Base-by-base conservation (phyloP, 345 rosid species). In the Dovyalis caffra region DNA sequence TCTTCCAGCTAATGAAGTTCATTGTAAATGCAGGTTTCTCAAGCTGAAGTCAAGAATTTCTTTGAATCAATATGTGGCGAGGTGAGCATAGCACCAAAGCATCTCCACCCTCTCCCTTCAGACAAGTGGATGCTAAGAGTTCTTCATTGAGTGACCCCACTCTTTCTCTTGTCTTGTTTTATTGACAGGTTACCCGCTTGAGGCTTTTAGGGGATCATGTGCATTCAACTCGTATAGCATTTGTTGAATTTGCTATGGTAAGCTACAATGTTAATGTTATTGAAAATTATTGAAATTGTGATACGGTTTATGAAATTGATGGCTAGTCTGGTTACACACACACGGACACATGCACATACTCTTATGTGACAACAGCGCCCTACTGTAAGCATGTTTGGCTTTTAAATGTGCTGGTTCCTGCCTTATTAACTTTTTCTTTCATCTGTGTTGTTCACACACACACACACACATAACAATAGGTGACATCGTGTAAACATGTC, bases 151-250 rank as follows among this genome's bases (percentile, higher is more conserved):
- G 37, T 69, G 65, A 62, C 25, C 2, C 1, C 4, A 35, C 20
- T 57, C 26, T 37, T 56, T 38, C 6, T 68, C 33, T 16, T 64
- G 72, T 37, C 38, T 26, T 40, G 66, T 73, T 34, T 74, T 11
- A 70, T 65, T 49, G 56, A 21, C 78, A 93, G 98, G 98, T 94
- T 62, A 88, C 91, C 76, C 92, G 90, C 64, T 83, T 94, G 85
- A 91, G 95, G 90, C 89, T 94, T 75, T 84, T 90, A 73, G 97
- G 98, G 16, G 97, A 91, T 82, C 84, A 90, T 21, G 82, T 88
- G 77, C 98, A 94, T 83, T 91, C 97, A 49, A 91, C 89, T 77
- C 91, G 94, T 76, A 94, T 90, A 79, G 95, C 92, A 69, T 94
- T 94, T 78, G 92, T 91, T 74, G 98, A 94, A 81, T 94, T 94